These are phyloP conservation scores for Iberis pinnata DNA, from an alignment of 345 rosid genomes.

Conservation along the genomic window DNA sequence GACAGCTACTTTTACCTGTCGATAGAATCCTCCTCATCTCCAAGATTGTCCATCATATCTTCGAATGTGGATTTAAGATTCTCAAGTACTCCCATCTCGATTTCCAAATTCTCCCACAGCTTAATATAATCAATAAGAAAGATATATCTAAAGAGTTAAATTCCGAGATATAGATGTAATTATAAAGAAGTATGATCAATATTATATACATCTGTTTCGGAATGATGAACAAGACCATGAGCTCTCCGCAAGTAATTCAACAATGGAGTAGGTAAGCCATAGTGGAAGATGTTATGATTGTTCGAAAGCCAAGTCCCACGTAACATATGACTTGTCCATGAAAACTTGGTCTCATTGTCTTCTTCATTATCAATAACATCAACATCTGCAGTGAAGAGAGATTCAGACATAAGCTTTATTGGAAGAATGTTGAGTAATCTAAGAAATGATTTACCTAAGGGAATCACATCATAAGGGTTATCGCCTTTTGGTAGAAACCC, in stretches of 20 bases:
- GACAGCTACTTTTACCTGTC: conserved; percentile 35
- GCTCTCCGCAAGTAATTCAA: conserved; percentile 56
- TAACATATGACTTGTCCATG: conserved; percentile 73
- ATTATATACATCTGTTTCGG: conserved; percentile 24
- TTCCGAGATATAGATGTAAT: background rate
- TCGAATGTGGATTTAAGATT: conserved; percentile 49
- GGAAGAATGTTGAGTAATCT: conserved; percentile 6
- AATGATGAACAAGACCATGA: conserved; percentile 41
- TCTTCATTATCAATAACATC: conserved; percentile 46
- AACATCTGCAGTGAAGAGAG: conserved; percentile 48
- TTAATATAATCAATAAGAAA: conserved; percentile 22
- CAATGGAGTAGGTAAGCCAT: conserved; percentile 75
- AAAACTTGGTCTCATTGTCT: conserved; percentile 33
- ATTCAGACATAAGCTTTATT: background rate
- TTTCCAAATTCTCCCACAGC: conserved; percentile 47
- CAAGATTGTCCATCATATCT: conserved; percentile 58
- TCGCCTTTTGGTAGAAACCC: conserved; percentile 79
- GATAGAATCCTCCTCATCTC: conserved; percentile 37
- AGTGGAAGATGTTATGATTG: conserved; percentile 56
- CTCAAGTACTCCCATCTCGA: conserved; percentile 57
- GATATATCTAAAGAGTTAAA: background rate
- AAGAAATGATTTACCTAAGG: conserved; percentile 49
- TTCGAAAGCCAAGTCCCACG: conserved; percentile 87
- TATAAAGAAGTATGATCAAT: background rate
- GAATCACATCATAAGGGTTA: conserved; percentile 74